Evolutionary conservation across 768 basidiomycete species (phyloP), one percentile per base, ranked within the genome.

Genomic region (Lentinula edodes): DNA sequence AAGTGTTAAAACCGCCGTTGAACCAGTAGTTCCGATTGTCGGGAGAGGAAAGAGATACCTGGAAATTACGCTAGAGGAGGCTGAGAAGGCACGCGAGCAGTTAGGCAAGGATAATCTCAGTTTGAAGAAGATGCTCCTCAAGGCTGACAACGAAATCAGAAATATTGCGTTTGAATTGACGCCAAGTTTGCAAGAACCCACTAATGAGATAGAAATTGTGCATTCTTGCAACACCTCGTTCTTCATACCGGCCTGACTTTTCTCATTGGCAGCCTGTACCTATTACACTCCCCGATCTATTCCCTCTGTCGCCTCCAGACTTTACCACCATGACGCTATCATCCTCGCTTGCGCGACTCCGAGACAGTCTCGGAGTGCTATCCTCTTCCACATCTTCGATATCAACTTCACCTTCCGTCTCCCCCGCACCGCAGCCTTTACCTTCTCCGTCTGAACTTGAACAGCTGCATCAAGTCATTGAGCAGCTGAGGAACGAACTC

Each of bases 61-160:
- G 35, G 91, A 93, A 63, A 72, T 81, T 35, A 86, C 90, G 6
- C 75, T 93, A 38, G 86, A 88, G 52, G 83, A 93, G 65, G 86
- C 90, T 0, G 91, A 93, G 69, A 77, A 79, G 55, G 83, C 89
- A 0, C 77, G 89, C 42, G 74, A 74, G 23, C 81, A 81, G 48
- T 79, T 93, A 18, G 71, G 76, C 35, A 83, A 86, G 41, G 90
- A 94, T 69, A 91, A 88, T 58, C 68, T 80, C 36, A 75, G 77
- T 39, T 76, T 93, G 39, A 83, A 83, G 58, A 81, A 79, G 35
- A 71, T 91, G 32, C 69, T 90, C 3, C 68, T 94, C 54, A 78
- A 78, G 42, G 76, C 83, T 6, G 83, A 86, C 39, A 91, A 92
- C 65, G 85, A 87, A 61, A 69, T 90, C 16, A 85, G 88, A 68